These are phyloP conservation scores for Endocladia muricata DNA, from an alignment of 31 red algal genomes.

Conservation along the genomic window DNA sequence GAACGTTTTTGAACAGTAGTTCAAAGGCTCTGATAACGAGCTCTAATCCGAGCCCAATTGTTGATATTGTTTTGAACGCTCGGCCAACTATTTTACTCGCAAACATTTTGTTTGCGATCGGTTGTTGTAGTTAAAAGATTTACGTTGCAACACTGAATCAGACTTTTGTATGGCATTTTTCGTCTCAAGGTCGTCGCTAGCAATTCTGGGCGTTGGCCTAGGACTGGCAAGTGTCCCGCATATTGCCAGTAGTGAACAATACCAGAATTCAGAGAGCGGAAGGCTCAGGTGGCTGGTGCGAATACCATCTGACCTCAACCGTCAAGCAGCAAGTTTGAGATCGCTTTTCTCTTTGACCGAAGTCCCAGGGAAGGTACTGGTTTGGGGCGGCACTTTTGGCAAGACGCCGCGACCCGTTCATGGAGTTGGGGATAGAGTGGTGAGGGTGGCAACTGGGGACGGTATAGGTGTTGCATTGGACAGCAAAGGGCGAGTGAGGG, in stretches of 20 bases:
- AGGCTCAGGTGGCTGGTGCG: conserved; percentile 11
- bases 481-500: conserved; percentile 7
- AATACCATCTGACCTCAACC: not conserved
- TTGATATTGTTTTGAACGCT: too few species aligned
- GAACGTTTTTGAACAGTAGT: too few species aligned
- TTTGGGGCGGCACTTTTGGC: conserved; percentile 58
- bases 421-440: conserved; percentile 13
- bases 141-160: too few species aligned
- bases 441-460: conserved; percentile 24
- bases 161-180: too few species aligned
- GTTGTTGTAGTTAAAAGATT: too few species aligned
- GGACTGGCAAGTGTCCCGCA: not conserved
- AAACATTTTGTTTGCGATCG: too few species aligned
- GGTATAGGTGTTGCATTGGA: conserved; percentile 40
- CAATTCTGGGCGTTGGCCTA: too few species aligned
- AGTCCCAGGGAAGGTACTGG: conserved; percentile 31
- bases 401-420: conserved; percentile 17
- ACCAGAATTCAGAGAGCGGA: not conserved
- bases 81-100: too few species aligned
- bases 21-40: too few species aligned
- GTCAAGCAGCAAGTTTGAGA: not conserved
- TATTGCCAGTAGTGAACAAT: not conserved
- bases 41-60: too few species aligned
- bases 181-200: too few species aligned
- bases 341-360: too few species aligned